Conservation (phyloP, 306 rosid species). For the Mimosa pudica region DNA sequence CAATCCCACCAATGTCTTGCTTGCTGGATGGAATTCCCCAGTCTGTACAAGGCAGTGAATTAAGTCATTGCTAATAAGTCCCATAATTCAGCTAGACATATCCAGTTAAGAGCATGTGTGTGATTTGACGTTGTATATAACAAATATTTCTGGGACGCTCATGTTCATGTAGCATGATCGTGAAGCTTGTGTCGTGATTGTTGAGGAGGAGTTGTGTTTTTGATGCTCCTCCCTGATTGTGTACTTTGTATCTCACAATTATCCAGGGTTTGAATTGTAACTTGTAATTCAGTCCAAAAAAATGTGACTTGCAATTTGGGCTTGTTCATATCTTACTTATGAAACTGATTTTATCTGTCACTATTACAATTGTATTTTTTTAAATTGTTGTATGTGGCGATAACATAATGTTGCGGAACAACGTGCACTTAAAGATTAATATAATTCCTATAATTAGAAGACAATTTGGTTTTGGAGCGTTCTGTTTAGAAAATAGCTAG, state of each 20-base stretch:
- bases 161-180: constrained; percentile 20
- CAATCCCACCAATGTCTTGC: constrained; percentile 84
- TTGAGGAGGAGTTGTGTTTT: constrained; percentile 70
- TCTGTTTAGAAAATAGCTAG: not conserved
- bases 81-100: not conserved
- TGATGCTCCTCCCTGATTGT: constrained; percentile 48
- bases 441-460: not conserved
- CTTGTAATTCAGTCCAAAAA: not conserved
- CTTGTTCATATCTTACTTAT: not conserved
- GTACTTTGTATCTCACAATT: constrained; percentile 19
- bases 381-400: not conserved
- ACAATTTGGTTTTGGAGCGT: not conserved
- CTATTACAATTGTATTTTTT: not conserved
- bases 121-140: constrained; percentile 13
- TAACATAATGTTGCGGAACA: not conserved
- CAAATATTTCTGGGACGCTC: constrained; percentile 32
- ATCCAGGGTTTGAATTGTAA: constrained; percentile 30
- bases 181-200: constrained; percentile 35
- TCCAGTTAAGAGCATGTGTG: constrained; percentile 18
- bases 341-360: not conserved
- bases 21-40: constrained; percentile 66
- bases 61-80: constrained; percentile 57
- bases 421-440: not conserved
- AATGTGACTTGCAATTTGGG: constrained; percentile 19
- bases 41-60: constrained; percentile 46